Conservation (phyloP, 345 rosid species). For the Physaria fendleri region DNA sequence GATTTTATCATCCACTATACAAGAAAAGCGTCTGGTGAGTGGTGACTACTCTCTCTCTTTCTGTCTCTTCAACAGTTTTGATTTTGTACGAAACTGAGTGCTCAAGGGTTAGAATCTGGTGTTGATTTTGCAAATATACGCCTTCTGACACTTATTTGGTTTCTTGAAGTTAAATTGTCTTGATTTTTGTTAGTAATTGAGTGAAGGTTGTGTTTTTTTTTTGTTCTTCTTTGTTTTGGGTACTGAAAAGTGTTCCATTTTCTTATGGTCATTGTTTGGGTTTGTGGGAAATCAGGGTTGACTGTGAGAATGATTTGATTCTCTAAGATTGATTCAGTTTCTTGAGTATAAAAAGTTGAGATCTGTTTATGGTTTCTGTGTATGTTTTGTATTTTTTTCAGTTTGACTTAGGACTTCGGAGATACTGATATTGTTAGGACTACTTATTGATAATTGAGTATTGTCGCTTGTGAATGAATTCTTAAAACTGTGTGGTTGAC, state of each 20-base stretch:
- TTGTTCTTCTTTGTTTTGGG: not conserved
- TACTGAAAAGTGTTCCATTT: not conserved
- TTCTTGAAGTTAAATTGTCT: not conserved
- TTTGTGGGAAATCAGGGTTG: not conserved
- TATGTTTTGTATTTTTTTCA: constrained; percentile 8
- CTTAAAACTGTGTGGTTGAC: not conserved
- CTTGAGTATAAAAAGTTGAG: not conserved
- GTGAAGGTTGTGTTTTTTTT: not conserved
- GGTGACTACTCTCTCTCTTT: not conserved
- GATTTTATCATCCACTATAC: constrained; percentile 57
- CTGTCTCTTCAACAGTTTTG: not conserved
- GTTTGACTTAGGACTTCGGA: constrained; percentile 2
- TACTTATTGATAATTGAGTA: constrained; percentile 8
- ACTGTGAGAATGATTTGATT: not conserved
- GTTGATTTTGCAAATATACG: not conserved
- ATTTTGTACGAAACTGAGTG: constrained; percentile 11
- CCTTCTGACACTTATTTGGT: not conserved
- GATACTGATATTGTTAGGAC: constrained; percentile 11
- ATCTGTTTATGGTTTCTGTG: constrained; percentile 12
- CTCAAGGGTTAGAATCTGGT: not conserved
- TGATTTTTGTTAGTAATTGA: not conserved
- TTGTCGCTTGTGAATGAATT: constrained; percentile 6
- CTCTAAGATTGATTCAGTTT: constrained; percentile 11
- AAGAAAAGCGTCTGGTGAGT: constrained; percentile 66
- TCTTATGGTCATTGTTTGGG: constrained; percentile 1